Base-by-base conservation (phyloP, 352 stramenopile species). In the Phytophthora niederhauseri region DNA sequence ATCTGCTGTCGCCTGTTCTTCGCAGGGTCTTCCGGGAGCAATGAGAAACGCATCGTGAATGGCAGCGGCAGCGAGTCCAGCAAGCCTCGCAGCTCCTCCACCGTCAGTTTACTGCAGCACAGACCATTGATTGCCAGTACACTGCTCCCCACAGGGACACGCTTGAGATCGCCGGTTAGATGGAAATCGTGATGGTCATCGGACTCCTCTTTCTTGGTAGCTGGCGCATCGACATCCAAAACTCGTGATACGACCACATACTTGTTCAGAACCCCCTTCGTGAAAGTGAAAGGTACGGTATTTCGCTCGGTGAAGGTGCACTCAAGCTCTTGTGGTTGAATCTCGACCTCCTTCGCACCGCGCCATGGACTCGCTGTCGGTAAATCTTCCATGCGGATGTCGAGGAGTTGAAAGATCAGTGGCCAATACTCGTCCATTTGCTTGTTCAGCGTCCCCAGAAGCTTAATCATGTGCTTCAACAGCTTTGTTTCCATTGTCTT, bases 371-470 rank as follows among this genome's bases (percentile, higher is more conserved):
- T 96, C 22, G 88, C 88, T 4, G 74, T 73, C 19, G 86, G 88
- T 30, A 96, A 67, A 61, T 96, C 82, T 31, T 94, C 85, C 4
- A 96, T 83, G 2, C 76, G 82, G 34, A 96, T 91, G 52, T 94
- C 80, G 0, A 96, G 68, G 0, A 96, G 59, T 62, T 96, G 84
- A 43, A 96, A 92, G 20, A 96, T 79, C 38, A 94, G 67, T 7
- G 88, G 84, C 88, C 88, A 96, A 68, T 94, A 96, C 54, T 92
- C 84, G 59, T 94, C 86, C 78, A 94, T 93, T 58, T 94, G 84
- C 20, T 82, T 74, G 64, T 96, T 96, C 41, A 96, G 69, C n/a
- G 82, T 91, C 34, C 69, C 80, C n/a, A 96, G 72, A 4, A 96
- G 60, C 59, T 88, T 92, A 58, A 94, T 93, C 78, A 93, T 91